Percentiles rank a stretch among this genome's conserved stretches.
phyloP scores from a whole-genome alignment of 345 rosid genomes.

The Durio zibethinus region DNA sequence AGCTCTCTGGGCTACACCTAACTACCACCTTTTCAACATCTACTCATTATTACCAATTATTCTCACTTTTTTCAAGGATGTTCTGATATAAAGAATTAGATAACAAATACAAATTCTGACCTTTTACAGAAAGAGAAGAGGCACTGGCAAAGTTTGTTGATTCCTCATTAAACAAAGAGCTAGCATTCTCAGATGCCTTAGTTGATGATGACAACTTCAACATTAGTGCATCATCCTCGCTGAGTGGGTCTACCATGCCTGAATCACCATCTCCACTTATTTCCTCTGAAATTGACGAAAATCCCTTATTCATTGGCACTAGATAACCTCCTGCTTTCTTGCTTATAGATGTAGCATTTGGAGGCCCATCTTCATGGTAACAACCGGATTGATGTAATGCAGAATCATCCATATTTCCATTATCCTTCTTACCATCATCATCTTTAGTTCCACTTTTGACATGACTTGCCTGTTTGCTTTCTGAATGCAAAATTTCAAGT shows the following conservation, averaged over 20 bases:
- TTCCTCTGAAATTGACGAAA: slow-evolving; percentile 22
- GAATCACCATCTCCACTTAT: slow-evolving; percentile 29
- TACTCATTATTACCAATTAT: neutral
- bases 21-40: neutral
- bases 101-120: slow-evolving; percentile 28
- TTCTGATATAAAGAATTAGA: neutral
- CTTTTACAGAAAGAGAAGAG: slow-evolving; percentile 66
- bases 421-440: slow-evolving; percentile 18
- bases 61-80: neutral
- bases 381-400: slow-evolving; percentile 30
- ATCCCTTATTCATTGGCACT: slow-evolving; percentile 21
- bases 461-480: slow-evolving; percentile 29
- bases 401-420: slow-evolving; percentile 25
- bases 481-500: slow-evolving; percentile 24
- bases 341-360: slow-evolving; percentile 28
- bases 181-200: slow-evolving; percentile 41
- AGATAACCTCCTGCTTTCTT: slow-evolving; percentile 28
- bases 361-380: slow-evolving; percentile 27
- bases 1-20: neutral
- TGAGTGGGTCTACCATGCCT: slow-evolving; percentile 33
- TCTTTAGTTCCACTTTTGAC: slow-evolving; percentile 35
- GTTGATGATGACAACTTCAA: slow-evolving; percentile 54
- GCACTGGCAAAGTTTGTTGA: slow-evolving; percentile 36
- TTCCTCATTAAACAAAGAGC: slow-evolving; percentile 45
- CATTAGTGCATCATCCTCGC: slow-evolving; percentile 41